Evolutionary conservation across 345 rosid species (phyloP).

Genomic region (Limnanthes douglasii): DNA sequence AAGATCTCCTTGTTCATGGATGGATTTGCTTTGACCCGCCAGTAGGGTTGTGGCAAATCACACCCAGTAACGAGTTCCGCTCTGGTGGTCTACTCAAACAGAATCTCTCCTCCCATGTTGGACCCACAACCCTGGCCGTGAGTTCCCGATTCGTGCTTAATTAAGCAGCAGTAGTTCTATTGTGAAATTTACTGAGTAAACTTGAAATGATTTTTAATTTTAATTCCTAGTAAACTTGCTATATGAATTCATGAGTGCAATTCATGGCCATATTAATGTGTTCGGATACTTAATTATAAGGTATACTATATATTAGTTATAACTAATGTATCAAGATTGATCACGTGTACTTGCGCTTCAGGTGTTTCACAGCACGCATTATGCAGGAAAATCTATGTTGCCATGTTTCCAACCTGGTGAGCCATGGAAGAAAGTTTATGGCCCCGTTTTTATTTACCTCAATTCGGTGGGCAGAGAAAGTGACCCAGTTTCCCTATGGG

Average conservation of each 20-base stretch:
- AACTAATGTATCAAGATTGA: too few relatives aligned
- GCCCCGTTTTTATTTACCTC: constrained; percentile 81
- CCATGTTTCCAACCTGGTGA: constrained; percentile 42
- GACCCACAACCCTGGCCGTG: constrained; percentile 85
- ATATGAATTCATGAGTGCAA: background rate
- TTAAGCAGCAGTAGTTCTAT: too few relatives aligned
- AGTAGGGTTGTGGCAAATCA: constrained; percentile 94
- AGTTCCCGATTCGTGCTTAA: constrained; percentile 20
- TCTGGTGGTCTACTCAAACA: constrained; percentile 94
- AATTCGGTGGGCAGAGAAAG: constrained; percentile 37
- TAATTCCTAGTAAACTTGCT: constrained; percentile 3
- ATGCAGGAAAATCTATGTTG: constrained; percentile 57
- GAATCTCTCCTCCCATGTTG: constrained; percentile 88
- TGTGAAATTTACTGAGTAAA: constrained; percentile 3
- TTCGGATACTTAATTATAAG: too few relatives aligned
- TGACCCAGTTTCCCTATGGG: constrained; percentile 55
- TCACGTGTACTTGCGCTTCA: too few relatives aligned
- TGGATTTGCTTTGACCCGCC: constrained; percentile 79
- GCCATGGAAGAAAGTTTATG: constrained; percentile 90
- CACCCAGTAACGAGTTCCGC: constrained; percentile 84
- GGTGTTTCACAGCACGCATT: constrained; percentile 84
- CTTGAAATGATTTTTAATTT: background rate
- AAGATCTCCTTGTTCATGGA: constrained; percentile 74
- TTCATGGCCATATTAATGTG: too few relatives aligned
- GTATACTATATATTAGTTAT: too few relatives aligned